Conservation (phyloP, 1,139 yeast species). For the Insectozyma bohioensis region DNA sequence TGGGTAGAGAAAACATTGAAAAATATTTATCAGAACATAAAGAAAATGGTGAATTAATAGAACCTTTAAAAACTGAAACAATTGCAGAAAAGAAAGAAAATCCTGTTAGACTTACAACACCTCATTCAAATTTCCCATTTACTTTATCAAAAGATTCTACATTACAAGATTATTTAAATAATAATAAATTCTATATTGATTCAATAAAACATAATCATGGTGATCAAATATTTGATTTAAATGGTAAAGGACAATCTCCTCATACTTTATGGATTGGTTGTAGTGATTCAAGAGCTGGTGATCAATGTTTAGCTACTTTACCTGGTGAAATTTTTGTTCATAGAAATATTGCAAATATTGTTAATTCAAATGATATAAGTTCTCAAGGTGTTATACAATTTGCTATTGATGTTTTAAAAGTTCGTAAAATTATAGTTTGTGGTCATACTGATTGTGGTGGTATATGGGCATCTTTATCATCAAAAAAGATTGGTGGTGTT, state of each 20-base stretch:
- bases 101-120: conserved; percentile 11
- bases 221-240: conserved; percentile 57
- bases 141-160: conserved; percentile 57
- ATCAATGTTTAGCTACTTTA: conserved; percentile 69
- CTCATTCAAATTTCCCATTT: conserved; percentile 45
- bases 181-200: conserved; percentile 70
- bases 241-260: conserved; percentile 86
- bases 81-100: too few species aligned
- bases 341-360: conserved; percentile 86
- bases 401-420: conserved; percentile 85
- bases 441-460: conserved; percentile 99
- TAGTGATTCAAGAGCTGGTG: conserved; percentile 90
- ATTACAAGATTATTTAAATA: conserved; percentile 61
- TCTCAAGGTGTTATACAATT: conserved; percentile 85
- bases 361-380: conserved; percentile 70
- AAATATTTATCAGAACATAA: conserved; percentile 44
- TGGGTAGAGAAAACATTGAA: conserved; percentile 48
- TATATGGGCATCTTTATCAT: conserved; percentile 78
- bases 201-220: conserved; percentile 61
- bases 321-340: conserved; percentile 97
- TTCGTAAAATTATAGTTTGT: conserved; percentile 80
- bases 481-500: conserved; percentile 70
- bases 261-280: conserved; percentile 97
- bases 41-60: conserved; percentile 16
- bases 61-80: too few species aligned